Evolutionary conservation across 1,284 basidiomycete genomes (phyloP).

Genomic region (Microbotryum silenes-acaulis): DNA sequence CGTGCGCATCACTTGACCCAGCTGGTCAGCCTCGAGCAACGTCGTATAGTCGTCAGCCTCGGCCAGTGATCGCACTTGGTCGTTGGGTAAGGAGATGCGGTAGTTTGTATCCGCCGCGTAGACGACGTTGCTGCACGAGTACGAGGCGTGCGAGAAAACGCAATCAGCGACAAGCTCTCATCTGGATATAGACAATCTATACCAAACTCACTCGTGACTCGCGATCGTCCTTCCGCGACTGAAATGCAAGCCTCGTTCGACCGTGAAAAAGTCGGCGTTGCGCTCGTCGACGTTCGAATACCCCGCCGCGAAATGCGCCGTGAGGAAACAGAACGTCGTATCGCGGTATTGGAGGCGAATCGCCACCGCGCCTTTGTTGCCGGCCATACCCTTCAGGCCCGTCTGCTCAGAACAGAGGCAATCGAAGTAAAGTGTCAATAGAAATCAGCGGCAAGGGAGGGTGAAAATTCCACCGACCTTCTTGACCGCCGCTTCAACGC

Average conservation of each 20-base stretch:
- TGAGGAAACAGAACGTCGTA: constrained; percentile 88
- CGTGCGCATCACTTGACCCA: constrained; percentile 46
- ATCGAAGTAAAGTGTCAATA: not conserved
- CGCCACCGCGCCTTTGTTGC: constrained; percentile 82
- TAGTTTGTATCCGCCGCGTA: constrained; percentile 96
- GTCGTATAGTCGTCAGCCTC: constrained; percentile 59
- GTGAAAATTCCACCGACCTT: constrained; percentile 53
- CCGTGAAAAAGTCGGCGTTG: constrained; percentile 84
- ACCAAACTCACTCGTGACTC: constrained; percentile 68
- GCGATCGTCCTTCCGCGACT: constrained; percentile 77
- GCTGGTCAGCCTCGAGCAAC: constrained; percentile 77
- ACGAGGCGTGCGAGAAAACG: not conserved
- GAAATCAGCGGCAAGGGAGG: not conserved
- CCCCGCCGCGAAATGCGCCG: constrained; percentile 91
- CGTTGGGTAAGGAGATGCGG: constrained; percentile 78
- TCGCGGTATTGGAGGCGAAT: constrained; percentile 86
- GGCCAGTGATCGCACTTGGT: constrained; percentile 61
- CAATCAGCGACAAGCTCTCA: not conserved
- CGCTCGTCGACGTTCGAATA: constrained; percentile 82
- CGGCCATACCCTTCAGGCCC: constrained; percentile 89
- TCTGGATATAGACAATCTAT: not conserved
- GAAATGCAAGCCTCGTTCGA: constrained; percentile 73
- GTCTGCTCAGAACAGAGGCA: constrained; percentile 52
- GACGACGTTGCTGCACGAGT: constrained; percentile 59
- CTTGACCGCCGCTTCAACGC: constrained; percentile 82